Evolutionary conservation across 164 flowering plant species (phyloP).

Genomic region (Stephania japonica): DNA sequence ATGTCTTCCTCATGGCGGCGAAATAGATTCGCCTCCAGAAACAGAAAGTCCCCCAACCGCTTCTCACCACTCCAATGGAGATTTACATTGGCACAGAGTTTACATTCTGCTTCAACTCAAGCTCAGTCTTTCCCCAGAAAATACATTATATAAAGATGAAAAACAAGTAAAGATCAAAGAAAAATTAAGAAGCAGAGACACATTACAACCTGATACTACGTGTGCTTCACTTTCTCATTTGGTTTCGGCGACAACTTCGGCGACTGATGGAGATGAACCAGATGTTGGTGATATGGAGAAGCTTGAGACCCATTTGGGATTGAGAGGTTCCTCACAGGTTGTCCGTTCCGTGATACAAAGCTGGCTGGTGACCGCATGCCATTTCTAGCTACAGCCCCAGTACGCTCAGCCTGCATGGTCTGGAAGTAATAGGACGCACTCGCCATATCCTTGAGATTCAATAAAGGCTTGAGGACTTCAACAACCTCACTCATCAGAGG

Average conservation of each 20-base stretch:
- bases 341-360: slow-evolving; percentile 37
- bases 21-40: not conserved
- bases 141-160: not conserved
- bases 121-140: slow-evolving; percentile 8
- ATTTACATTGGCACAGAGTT: not conserved
- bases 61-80: not conserved
- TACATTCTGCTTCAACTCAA: slow-evolving; percentile 3
- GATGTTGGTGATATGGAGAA: slow-evolving; percentile 40
- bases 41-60: slow-evolving; percentile 2
- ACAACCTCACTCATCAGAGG: slow-evolving; percentile 54
- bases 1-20: slow-evolving; percentile 1
- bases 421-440: slow-evolving; percentile 58
- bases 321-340: slow-evolving; percentile 48
- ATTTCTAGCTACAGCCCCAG: slow-evolving; percentile 30
- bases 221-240: slow-evolving; percentile 32
- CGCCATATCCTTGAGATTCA: slow-evolving; percentile 57
- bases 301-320: slow-evolving; percentile 47
- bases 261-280: slow-evolving; percentile 22
- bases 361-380: slow-evolving; percentile 35
- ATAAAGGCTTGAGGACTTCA: slow-evolving; percentile 38
- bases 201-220: slow-evolving; percentile 18
- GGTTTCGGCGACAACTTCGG: slow-evolving; percentile 41
- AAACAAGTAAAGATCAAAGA: slow-evolving; percentile 1
- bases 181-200: slow-evolving; percentile 3
- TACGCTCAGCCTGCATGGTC: slow-evolving; percentile 48